phyloP scores from a whole-genome alignment of 345 rosid genomes.

The Dipteronia dyeriana region DNA sequence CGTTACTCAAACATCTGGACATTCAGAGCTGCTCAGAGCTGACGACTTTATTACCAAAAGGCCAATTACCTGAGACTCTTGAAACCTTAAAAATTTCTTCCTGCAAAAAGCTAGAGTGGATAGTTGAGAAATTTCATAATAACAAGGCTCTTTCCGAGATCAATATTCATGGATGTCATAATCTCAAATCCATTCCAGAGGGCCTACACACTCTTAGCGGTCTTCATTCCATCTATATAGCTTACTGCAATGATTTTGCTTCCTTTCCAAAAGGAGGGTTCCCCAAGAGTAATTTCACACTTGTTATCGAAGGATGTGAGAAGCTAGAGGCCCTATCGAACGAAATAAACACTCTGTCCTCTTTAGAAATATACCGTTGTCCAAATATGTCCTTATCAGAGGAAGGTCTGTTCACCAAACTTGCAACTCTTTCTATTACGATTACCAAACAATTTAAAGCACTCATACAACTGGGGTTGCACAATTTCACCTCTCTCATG shows the following conservation, averaged over 20 bases:
- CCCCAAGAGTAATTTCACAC: not conserved
- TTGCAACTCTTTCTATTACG: conserved; percentile 8
- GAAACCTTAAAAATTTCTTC: not conserved
- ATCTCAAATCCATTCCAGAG: not conserved
- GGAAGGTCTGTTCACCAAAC: conserved; percentile 24
- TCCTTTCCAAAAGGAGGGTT: not conserved
- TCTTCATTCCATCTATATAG: not conserved
- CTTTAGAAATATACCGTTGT: not conserved
- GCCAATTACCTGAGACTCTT: not conserved
- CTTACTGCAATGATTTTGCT: not conserved
- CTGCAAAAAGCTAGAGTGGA: not conserved
- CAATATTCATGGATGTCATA: accelerated
- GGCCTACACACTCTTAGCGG: not conserved
- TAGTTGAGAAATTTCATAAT: not conserved
- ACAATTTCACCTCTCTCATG: conserved; percentile 19
- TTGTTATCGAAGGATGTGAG: not conserved
- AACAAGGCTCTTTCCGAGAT: not conserved
- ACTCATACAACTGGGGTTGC: conserved; percentile 20
- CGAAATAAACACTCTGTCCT: too few species aligned
- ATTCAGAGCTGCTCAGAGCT: not conserved
- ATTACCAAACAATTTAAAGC: conserved; percentile 10
- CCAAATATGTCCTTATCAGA: conserved; percentile 20
- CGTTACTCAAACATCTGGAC: not conserved
- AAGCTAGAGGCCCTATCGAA: too few species aligned
- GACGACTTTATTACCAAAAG: not conserved